Evolutionary conservation across 805 yeast genomes (phyloP).

Genomic region (Candida tibetensis): DNA sequence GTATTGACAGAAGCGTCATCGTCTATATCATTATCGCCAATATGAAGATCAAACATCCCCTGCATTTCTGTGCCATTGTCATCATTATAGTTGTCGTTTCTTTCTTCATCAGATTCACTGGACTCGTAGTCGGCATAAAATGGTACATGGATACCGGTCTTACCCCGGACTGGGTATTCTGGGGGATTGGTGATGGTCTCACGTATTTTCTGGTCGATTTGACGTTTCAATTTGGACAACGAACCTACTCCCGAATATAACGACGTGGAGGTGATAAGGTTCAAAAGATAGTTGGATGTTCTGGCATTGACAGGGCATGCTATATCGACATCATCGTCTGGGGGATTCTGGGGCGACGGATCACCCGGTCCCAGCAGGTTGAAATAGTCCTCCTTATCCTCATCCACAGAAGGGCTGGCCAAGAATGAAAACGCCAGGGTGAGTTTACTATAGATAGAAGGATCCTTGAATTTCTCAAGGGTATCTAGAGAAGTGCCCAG

Average conservation of each 20-base stretch:
- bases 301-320: conserved; percentile 24
- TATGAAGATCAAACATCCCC: too few species aligned
- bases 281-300: conserved; percentile 25
- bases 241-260: conserved; percentile 24
- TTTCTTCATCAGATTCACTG: not conserved
- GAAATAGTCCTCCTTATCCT: conserved; percentile 2
- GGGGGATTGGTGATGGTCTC: not conserved
- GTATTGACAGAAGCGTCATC: conserved; percentile 2
- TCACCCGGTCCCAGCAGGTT: too few species aligned
- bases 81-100: not conserved
- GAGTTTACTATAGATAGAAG: conserved; percentile 5
- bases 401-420: not conserved
- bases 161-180: not conserved
- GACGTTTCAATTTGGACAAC: not conserved
- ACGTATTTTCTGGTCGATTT: not conserved
- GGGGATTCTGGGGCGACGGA: not conserved
- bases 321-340: conserved; percentile 27
- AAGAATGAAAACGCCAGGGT: conserved; percentile 3
- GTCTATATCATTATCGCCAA: not conserved
- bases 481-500: not conserved
- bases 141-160: not conserved
- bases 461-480: not conserved
- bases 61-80: not conserved
- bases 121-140: conserved; percentile 2
- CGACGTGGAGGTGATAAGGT: conserved; percentile 29